These are phyloP conservation scores for Ceratocystis alfenasii DNA, from an alignment of 2,329 filamentous ascomycete species.

Conservation along the genomic window DNA sequence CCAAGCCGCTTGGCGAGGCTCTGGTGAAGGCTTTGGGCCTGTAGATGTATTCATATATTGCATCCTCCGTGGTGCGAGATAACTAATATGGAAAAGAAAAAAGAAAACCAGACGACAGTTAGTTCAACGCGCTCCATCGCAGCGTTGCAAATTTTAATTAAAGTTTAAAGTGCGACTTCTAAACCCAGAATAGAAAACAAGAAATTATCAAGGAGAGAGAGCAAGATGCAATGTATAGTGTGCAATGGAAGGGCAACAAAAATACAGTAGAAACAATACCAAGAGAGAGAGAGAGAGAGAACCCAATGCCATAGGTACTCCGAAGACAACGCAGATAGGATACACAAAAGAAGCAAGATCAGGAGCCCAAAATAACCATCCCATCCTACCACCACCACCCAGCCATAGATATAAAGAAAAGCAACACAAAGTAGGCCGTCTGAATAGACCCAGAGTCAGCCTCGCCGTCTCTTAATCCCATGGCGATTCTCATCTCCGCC, in stretches of 20 bases:
- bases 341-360: conserved; percentile 8
- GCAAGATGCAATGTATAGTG: conserved; percentile 4
- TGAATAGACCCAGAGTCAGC: too few relatives aligned
- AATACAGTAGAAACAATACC: conserved; percentile 4
- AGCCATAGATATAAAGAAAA: background rate
- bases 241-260: conserved; percentile 5
- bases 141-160: background rate
- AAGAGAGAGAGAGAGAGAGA: background rate
- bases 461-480: background rate
- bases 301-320: background rate
- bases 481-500: conserved; percentile 10
- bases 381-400: background rate
- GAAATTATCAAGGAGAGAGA: background rate
- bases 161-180: background rate
- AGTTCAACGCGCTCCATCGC: background rate
- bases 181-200: conserved; percentile 7
- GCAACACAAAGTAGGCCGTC: background rate
- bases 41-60: conserved; percentile 17
- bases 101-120: background rate
- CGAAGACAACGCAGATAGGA: conserved; percentile 3
- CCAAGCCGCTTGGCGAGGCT: conserved; percentile 40
- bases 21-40: conserved; percentile 35
- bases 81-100: background rate
- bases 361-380: background rate
- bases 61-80: background rate